Evolutionary conservation across 331 rosid species (phyloP), one percentile per base, ranked within the genome.

Genomic region (Malus hybrid): DNA sequence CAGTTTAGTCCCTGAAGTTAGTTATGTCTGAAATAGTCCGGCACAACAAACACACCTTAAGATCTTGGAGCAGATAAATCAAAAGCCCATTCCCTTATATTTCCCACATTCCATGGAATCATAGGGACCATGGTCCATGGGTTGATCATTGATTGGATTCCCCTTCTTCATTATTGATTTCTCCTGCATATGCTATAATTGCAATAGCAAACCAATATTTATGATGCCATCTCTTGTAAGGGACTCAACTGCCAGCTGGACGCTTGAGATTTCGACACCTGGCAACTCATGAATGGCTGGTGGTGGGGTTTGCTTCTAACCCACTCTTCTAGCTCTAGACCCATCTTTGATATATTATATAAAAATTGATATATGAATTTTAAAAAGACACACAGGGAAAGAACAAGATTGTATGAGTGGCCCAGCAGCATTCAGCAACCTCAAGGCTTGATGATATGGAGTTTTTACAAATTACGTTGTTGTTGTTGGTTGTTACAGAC

Each of bases 191-290:
- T 86, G 78, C 75, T 77, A 84, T 67, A 82, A 78, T 80, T 84
- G 77, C 72, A 69, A 61, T 79, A 52, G 53, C 65, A 61, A 50
- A 68, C 46, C 63, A 46, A 66, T 46, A 5, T 2, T 39, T 68
- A 26, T 29, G 71, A 71, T 58, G 82, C 34, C 80, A 78, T 86
- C 66, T 78, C 90, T 80, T 62, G 58, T 16, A 80, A 77, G 87
- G 80, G 70, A 86, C 84, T 80, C 62, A 79, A 77, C 30, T 77
- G 86, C 34, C 71, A 71, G 56, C 44, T 72, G 84, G 86, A n/a
- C 58, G 1, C 46, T 5, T 52, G 7, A 5, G 7, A 28, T 26
- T 10, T 10, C 20, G 57, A 83, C 85, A 75, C 66, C 22, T 83
- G 85, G 81, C 63, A 16, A 10, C 22, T 12, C 50, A 12, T 73